These are phyloP conservation scores for Botrytis squamosa DNA, from an alignment of 2,329 filamentous ascomycete genomes.

Conservation along the genomic window DNA sequence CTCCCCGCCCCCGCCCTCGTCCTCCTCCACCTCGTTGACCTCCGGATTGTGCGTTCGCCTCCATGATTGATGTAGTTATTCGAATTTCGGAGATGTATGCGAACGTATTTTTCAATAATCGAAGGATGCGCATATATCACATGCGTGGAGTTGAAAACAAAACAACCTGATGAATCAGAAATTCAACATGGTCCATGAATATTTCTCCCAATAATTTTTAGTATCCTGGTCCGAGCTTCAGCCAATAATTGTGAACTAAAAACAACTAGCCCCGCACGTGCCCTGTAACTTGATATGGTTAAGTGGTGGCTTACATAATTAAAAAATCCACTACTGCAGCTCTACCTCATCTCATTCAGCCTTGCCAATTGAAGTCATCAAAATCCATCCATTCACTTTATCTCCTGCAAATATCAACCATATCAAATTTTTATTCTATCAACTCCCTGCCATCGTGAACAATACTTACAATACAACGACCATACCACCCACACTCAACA, in stretches of 20 bases:
- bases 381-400: background rate
- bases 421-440: background rate
- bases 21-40: slow-evolving; percentile 28
- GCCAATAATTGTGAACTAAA: background rate
- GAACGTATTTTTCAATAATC: background rate
- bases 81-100: background rate
- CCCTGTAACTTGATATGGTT: background rate
- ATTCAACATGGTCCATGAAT: background rate
- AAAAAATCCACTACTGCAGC: background rate
- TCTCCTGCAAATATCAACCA: background rate
- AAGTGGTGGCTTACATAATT: background rate
- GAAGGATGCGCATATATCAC: slow-evolving; percentile 5
- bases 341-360: background rate
- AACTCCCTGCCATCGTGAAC: background rate
- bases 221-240: slow-evolving; percentile 1
- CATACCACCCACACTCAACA: background rate
- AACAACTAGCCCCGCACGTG: no score
- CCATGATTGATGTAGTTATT: slow-evolving; percentile 23
- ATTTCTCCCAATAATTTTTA: slow-evolving; percentile 8
- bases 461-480: background rate
- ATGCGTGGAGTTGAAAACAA: background rate
- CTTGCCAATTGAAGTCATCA: background rate
- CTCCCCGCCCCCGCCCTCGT: slow-evolving; percentile 27
- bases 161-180: background rate
- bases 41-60: slow-evolving; percentile 24